Conservation (phyloP, 139 green algal genomes). For the Monoraphidium neglectum region DNA sequence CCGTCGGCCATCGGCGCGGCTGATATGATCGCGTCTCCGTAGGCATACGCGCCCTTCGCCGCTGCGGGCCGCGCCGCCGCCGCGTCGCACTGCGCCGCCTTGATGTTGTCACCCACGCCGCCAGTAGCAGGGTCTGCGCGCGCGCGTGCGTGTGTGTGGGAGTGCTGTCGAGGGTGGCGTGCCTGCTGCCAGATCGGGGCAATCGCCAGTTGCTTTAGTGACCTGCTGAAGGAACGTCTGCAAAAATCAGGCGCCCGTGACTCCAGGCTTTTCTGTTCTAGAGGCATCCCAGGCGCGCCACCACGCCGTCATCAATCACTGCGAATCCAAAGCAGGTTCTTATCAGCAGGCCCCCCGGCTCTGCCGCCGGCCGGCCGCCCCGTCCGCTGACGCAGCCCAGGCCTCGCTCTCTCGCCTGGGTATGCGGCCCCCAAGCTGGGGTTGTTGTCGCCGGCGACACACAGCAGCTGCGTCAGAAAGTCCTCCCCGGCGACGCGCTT, state of each 20-base stretch:
- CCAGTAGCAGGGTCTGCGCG: slow-evolving; percentile 46
- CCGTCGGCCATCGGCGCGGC: neutral
- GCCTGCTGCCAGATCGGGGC: neutral
- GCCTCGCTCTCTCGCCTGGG: slow-evolving; percentile 23
- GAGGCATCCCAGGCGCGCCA: neutral
- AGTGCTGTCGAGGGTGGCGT: neutral
- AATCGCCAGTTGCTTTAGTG: neutral
- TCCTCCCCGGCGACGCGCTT: slow-evolving; percentile 29
- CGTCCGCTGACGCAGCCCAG: neutral
- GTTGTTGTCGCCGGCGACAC: slow-evolving; percentile 44
- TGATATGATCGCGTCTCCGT: neutral
- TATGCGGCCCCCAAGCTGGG: slow-evolving; percentile 44
- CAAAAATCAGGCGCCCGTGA: neutral
- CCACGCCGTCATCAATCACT: neutral
- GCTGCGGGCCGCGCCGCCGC: neutral
- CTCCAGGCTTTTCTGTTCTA: neutral
- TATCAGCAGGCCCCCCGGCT: no score
- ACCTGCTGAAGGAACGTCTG: neutral
- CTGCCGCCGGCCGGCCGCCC: neutral
- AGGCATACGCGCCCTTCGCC: slow-evolving; percentile 2
- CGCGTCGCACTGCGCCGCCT: slow-evolving; percentile 29
- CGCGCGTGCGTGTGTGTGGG: no score
- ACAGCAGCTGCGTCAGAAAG: slow-evolving; percentile 53
- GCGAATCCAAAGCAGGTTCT: neutral
- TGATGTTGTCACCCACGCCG: slow-evolving; percentile 32